These are phyloP conservation scores for Platismatia glauca DNA, from an alignment of 495 filamentous ascomycete genomes.

Conservation along the genomic window DNA sequence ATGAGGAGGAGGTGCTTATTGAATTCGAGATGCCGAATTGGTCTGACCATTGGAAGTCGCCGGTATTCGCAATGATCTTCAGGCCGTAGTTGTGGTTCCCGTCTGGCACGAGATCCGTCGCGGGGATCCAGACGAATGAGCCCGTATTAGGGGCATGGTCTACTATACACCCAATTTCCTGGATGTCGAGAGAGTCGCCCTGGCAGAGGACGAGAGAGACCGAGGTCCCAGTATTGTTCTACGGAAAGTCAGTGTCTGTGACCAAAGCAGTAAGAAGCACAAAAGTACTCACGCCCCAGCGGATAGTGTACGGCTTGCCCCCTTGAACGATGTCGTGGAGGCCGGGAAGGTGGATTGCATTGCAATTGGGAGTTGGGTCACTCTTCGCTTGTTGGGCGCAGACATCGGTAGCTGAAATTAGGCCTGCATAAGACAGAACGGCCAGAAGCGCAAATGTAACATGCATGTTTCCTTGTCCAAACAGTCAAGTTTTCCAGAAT, in stretches of 20 bases:
- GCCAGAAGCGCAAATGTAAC: not conserved
- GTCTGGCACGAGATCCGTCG: constrained; percentile 38
- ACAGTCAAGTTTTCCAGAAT: not conserved
- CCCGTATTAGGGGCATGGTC: constrained; percentile 52
- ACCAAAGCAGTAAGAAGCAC: not conserved
- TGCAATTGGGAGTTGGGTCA: not conserved
- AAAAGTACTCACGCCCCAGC: not conserved
- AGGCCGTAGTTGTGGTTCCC: constrained; percentile 51
- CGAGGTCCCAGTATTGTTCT: constrained; percentile 15
- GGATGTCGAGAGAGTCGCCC: constrained; percentile 50
- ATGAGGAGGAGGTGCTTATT: constrained; percentile 34
- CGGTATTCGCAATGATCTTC: constrained; percentile 53
- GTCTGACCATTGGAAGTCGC: constrained; percentile 59
- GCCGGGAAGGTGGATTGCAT: not conserved
- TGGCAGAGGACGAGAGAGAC: constrained; percentile 56
- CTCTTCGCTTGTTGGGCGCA: not conserved
- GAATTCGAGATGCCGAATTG: constrained; percentile 59
- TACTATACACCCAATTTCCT: constrained; percentile 45
- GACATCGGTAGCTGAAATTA: not conserved
- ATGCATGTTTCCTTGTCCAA: not conserved
- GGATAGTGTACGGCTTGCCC: constrained; percentile 1
- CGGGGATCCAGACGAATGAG: constrained; percentile 48
- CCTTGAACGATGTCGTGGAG: constrained; percentile 3
- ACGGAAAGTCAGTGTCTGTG: not conserved
- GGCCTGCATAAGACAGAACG: not conserved